Evolutionary conservation across 805 yeast genomes (phyloP).

Genomic region (Suhomyces prunicola): DNA sequence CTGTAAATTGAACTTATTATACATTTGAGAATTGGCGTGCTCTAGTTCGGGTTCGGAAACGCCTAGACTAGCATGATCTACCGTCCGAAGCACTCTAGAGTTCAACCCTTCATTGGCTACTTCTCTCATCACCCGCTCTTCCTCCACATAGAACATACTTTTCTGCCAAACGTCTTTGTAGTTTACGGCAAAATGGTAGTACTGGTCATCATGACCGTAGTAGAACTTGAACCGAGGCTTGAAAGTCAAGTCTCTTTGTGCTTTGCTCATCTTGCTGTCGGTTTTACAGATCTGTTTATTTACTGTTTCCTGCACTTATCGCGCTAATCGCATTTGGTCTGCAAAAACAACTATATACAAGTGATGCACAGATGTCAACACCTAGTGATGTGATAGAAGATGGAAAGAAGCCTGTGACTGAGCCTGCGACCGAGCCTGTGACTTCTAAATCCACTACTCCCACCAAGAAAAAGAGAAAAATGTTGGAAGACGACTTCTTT

Average conservation of each 20-base stretch:
- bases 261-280: too few species aligned
- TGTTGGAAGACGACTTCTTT: slow-evolving; percentile 15
- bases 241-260: slow-evolving; percentile 21
- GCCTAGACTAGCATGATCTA: slow-evolving; percentile 1
- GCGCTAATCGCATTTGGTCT: too few species aligned
- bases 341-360: neutral
- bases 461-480: slow-evolving; percentile 10
- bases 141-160: slow-evolving; percentile 42
- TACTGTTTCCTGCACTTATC: neutral
- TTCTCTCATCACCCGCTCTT: slow-evolving; percentile 19
- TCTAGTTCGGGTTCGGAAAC: slow-evolving; percentile 10
- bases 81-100: slow-evolving; percentile 9
- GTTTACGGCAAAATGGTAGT: slow-evolving; percentile 40
- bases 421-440: neutral
- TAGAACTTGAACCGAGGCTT: slow-evolving; percentile 32
- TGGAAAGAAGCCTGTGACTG: neutral
- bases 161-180: slow-evolving; percentile 51
- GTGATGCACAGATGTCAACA: neutral
- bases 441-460: neutral
- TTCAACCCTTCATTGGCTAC: slow-evolving; percentile 6
- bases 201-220: slow-evolving; percentile 49
- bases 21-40: neutral
- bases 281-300: too few species aligned
- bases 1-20: neutral
- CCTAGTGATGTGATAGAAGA: neutral